phyloP scores from a whole-genome alignment of 345 rosid genomes.

The Erysimum cheiranthoides region DNA sequence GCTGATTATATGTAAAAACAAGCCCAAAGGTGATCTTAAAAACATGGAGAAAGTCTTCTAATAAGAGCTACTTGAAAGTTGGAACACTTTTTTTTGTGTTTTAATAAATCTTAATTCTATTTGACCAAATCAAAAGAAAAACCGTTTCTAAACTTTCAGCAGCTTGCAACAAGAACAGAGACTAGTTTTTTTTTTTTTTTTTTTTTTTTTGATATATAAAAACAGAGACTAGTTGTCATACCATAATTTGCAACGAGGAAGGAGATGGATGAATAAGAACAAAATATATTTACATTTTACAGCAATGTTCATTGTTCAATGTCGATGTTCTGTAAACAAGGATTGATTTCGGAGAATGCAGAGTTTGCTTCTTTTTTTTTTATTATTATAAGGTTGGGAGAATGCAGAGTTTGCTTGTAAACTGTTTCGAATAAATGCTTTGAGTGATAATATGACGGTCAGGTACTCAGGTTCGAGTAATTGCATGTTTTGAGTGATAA shows the following conservation, averaged over 20 bases:
- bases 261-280: no score
- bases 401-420: background rate
- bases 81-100: background rate
- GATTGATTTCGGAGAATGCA: background rate
- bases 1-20: background rate
- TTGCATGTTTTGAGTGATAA: background rate
- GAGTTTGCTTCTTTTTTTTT: no score
- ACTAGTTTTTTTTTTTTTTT: no score
- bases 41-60: background rate
- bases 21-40: background rate
- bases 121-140: background rate
- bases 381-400: no score
- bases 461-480: no score
- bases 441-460: no score
- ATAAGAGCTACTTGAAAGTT: background rate
- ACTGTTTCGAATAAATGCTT: no score
- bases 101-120: background rate
- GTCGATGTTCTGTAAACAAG: background rate
- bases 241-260: background rate
- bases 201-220: no score
- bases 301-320: no score
- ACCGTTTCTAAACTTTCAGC: background rate
- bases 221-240: background rate
- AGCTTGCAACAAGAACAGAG: no score
- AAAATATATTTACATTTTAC: no score